These are phyloP conservation scores for Phytophthora colocasiae DNA, from an alignment of 352 stramenopile species.

Conservation along the genomic window DNA sequence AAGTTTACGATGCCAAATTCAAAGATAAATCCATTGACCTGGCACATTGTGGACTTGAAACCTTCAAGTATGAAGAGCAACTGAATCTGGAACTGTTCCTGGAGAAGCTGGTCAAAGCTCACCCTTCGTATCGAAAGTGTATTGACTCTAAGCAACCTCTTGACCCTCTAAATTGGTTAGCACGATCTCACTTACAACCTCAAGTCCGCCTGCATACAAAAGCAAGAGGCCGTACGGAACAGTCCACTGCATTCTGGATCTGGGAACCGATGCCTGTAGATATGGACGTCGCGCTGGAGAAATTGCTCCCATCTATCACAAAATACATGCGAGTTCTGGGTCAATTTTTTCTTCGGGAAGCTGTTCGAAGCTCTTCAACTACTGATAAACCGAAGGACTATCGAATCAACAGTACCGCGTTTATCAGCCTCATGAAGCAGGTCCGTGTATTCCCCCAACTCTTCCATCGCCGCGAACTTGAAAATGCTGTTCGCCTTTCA, in stretches of 20 bases:
- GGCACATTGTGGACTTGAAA: background rate
- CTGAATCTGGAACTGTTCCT: constrained; percentile 35
- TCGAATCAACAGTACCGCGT: constrained; percentile 38
- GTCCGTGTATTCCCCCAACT: constrained; percentile 64
- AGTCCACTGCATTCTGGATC: constrained; percentile 30
- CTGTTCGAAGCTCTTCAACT: constrained; percentile 21
- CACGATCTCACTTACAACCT: constrained; percentile 24
- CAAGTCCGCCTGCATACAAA: constrained; percentile 8
- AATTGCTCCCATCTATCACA: constrained; percentile 44
- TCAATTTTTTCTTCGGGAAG: constrained; percentile 50
- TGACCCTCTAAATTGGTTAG: constrained; percentile 20
- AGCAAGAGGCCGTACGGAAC: constrained; percentile 3
- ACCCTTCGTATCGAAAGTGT: constrained; percentile 27
- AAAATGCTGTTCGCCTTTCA: constrained; percentile 49
- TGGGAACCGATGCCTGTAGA: constrained; percentile 33
- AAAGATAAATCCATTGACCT: constrained; percentile 10
- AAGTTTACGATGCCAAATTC: constrained; percentile 30
- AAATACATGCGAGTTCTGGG: constrained; percentile 51
- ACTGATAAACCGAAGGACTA: constrained; percentile 27
- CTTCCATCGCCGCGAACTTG: constrained; percentile 61
- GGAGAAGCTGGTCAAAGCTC: constrained; percentile 26
- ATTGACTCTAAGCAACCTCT: background rate
- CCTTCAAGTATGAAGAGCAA: constrained; percentile 19
- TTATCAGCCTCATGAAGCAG: constrained; percentile 63
- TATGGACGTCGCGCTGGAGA: constrained; percentile 40